phyloP scores from a whole-genome alignment of 1,284 basidiomycete genomes.

The Xanthoconium separans region DNA sequence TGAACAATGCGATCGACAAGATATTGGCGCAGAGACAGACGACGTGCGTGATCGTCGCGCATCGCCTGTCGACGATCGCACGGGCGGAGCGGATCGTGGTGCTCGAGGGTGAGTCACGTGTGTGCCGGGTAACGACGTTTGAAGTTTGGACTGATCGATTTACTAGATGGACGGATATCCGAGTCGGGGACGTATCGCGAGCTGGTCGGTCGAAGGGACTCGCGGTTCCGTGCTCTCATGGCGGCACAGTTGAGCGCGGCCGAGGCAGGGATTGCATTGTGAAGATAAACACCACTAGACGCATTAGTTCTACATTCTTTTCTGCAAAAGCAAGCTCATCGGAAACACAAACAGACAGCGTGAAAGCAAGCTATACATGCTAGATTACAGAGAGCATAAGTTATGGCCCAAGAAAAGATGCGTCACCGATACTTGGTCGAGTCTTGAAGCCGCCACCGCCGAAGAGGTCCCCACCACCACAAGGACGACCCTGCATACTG shows the following conservation, averaged over 20 bases:
- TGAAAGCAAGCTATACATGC: constrained; percentile 7
- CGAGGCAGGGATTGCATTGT: constrained; percentile 18
- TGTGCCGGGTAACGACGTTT: not conserved
- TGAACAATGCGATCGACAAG: constrained; percentile 88
- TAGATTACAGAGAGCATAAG: constrained; percentile 5
- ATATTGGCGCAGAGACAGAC: constrained; percentile 77
- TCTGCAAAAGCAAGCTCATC: constrained; percentile 18
- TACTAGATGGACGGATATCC: constrained; percentile 70
- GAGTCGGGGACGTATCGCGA: constrained; percentile 85
- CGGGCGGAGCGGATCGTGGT: constrained; percentile 85
- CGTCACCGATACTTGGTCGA: constrained; percentile 62
- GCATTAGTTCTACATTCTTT: not conserved
- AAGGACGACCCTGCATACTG: constrained; percentile 38
- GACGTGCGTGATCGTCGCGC: constrained; percentile 88
- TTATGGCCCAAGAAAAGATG: not conserved
- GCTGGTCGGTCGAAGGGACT: constrained; percentile 65
- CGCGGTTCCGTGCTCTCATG: constrained; percentile 82
- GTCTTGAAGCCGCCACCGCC: constrained; percentile 71
- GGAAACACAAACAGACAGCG: not conserved
- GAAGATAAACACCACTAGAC: constrained; percentile 13
- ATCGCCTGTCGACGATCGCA: constrained; percentile 82
- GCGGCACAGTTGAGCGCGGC: constrained; percentile 76
- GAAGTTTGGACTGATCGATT: not conserved
- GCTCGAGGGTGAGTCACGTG: constrained; percentile 65
- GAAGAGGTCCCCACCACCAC: constrained; percentile 79